Percentiles rank a stretch among this genome's conserved stretches.
These are phyloP conservation scores for Citrullus mucosospermus DNA, from an alignment of 306 rosid species.

Conservation along the genomic window DNA sequence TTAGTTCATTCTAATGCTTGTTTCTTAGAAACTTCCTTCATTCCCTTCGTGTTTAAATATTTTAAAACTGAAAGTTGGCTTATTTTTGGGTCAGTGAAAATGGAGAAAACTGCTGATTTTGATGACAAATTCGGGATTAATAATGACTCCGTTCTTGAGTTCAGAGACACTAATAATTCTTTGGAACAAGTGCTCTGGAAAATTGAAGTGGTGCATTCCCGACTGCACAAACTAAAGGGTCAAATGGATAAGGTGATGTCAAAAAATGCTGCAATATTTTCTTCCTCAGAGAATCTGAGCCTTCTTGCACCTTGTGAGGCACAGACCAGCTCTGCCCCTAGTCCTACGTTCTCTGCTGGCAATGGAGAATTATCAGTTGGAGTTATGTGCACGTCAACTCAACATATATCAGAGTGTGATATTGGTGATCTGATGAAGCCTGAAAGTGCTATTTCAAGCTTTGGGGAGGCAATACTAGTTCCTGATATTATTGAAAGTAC, in stretches of 20 bases:
- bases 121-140: slow-evolving; percentile 30
- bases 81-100: slow-evolving; percentile 23
- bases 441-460: slow-evolving; percentile 62
- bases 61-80: not conserved
- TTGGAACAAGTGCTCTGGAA: slow-evolving; percentile 60
- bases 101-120: slow-evolving; percentile 29
- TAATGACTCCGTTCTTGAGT: slow-evolving; percentile 39
- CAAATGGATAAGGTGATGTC: slow-evolving; percentile 43
- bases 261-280: slow-evolving; percentile 47
- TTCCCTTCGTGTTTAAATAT: not conserved
- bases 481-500: slow-evolving; percentile 88
- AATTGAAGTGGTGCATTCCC: slow-evolving; percentile 50
- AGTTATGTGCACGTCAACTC: slow-evolving; percentile 35
- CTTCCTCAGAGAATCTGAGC: slow-evolving; percentile 69
- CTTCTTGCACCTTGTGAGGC: slow-evolving; percentile 48
- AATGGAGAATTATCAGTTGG: slow-evolving; percentile 57
- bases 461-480: slow-evolving; percentile 45
- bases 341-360: slow-evolving; percentile 57
- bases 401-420: slow-evolving; percentile 39
- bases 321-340: slow-evolving; percentile 64
- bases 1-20: not conserved
- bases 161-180: slow-evolving; percentile 30
- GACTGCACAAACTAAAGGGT: slow-evolving; percentile 59
- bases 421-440: slow-evolving; percentile 51
- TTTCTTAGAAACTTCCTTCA: not conserved